Conservation (phyloP, 768 basidiomycete genomes). For the Russula brevipes region DNA sequence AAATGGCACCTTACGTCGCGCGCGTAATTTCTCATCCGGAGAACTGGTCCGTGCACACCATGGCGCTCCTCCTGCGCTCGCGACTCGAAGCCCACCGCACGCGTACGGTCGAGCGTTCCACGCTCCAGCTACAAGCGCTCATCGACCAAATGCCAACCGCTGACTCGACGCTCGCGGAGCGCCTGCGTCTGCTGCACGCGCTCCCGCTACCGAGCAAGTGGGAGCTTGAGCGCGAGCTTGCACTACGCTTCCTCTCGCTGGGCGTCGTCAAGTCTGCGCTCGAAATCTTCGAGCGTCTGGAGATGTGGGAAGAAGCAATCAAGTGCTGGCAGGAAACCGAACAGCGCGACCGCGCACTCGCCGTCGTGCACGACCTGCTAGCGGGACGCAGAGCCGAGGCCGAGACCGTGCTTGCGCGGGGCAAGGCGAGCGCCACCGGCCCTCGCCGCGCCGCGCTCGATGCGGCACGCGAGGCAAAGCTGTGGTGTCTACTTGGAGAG, state of each 20-base stretch:
- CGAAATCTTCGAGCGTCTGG: constrained; percentile 88
- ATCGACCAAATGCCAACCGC: constrained; percentile 95
- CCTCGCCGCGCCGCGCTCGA: constrained; percentile 48
- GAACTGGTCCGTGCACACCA: constrained; percentile 97
- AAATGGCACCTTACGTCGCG: constrained; percentile 88
- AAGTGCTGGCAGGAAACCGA: constrained; percentile 83
- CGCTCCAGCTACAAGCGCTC: constrained; percentile 89
- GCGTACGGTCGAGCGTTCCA: constrained; percentile 88
- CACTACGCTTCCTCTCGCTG: constrained; percentile 70
- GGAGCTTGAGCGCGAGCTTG: constrained; percentile 92
- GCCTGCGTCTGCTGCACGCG: constrained; percentile 74
- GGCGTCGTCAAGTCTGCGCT: constrained; percentile 88
- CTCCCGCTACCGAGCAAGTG: constrained; percentile 84
- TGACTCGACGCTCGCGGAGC: constrained; percentile 67
- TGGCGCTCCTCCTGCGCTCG: constrained; percentile 90
- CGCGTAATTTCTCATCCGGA: constrained; percentile 84
- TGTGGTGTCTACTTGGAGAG: constrained; percentile 95
- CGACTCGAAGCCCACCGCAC: constrained; percentile 84
- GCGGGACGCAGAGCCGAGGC: constrained; percentile 82
- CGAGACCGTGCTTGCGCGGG: constrained; percentile 60
- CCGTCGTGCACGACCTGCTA: constrained; percentile 79
- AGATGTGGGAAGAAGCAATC: constrained; percentile 99
- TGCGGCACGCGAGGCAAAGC: constrained; percentile 72
- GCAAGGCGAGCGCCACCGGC: constrained; percentile 42
- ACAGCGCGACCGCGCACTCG: constrained; percentile 66